Percentiles rank a stretch among this genome's conserved stretches.
Evolutionary conservation across 140 eudicot species (phyloP).

Genomic region (Oenanthe javanica): DNA sequence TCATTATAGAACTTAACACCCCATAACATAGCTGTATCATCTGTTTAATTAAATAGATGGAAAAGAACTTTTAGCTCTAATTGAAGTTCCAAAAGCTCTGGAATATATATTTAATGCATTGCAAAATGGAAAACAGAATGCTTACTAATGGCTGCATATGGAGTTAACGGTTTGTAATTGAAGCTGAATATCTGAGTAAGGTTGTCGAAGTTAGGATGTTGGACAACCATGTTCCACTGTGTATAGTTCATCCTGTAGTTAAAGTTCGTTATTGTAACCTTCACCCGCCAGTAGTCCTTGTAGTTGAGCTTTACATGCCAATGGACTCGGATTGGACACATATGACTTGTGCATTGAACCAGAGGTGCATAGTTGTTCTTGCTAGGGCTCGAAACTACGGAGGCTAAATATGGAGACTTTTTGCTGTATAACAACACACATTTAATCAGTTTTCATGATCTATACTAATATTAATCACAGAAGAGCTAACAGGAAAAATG

Average conservation of each 20-base stretch:
- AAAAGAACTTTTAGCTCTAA: neutral
- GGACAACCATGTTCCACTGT: constrained; percentile 77
- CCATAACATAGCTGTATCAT: constrained; percentile 94
- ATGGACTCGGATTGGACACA: constrained; percentile 91
- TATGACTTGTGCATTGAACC: constrained; percentile 86
- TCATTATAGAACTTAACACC: constrained; percentile 88
- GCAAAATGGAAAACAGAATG: neutral
- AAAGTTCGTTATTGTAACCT: constrained; percentile 85
- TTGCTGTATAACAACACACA: constrained; percentile 34
- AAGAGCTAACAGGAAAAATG: neutral
- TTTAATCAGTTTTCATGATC: neutral
- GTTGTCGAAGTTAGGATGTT: constrained; percentile 88
- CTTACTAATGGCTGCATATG: constrained; percentile 82
- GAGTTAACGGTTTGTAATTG: constrained; percentile 73
- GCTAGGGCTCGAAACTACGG: constrained; percentile 56
- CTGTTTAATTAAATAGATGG: constrained; percentile 25
- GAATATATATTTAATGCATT: neutral
- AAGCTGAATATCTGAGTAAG: constrained; percentile 81
- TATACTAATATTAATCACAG: too few relatives aligned
- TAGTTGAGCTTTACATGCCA: constrained; percentile 92
- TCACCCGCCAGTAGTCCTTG: constrained; percentile 93
- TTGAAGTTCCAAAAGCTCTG: neutral
- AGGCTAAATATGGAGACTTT: constrained; percentile 60
- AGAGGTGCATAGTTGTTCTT: constrained; percentile 62
- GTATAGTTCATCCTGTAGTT: constrained; percentile 91